A percentile compares a stretch with the other conserved stretches of the same genome.
These are phyloP conservation scores for Umbelopsis vinacea DNA, from an alignment of 192 early-diverging fungal genomes.

Conservation along the genomic window DNA sequence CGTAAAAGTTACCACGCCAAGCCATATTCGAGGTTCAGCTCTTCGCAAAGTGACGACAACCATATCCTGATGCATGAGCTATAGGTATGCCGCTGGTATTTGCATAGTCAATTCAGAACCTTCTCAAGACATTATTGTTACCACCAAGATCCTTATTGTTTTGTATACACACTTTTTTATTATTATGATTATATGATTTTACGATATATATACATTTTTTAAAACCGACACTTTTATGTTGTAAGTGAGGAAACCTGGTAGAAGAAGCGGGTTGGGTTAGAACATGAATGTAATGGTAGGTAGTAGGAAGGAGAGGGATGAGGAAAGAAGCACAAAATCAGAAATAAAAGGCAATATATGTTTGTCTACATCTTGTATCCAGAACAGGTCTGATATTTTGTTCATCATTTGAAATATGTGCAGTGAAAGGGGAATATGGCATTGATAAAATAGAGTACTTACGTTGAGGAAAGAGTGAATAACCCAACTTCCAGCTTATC, in stretches of 20 bases:
- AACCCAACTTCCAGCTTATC: neutral
- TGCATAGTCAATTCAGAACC: too few relatives aligned
- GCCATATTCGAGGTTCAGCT: neutral
- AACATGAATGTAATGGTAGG: neutral
- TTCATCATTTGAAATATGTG: conserved; percentile 14
- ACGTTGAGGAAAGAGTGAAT: conserved; percentile 1
- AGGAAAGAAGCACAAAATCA: conserved; percentile 17
- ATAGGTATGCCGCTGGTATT: neutral
- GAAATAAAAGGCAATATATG: conserved; percentile 23
- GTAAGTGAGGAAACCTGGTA: neutral
- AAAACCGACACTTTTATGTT: neutral
- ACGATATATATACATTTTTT: neutral
- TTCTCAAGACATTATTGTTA: too few relatives aligned
- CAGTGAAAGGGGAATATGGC: neutral
- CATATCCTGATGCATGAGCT: neutral
- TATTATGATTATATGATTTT: neutral
- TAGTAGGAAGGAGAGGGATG: too few relatives aligned
- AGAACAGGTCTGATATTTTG: conserved; percentile 24
- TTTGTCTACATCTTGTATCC: conserved; percentile 22
- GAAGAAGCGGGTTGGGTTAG: neutral
- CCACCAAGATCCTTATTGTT: neutral
- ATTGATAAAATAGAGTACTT: neutral
- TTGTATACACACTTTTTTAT: neutral
- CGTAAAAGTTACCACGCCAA: neutral
- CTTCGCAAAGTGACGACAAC: neutral